These are phyloP conservation scores for Picea abies DNA, from an alignment of 83 land plant genomes.

Conservation along the genomic window DNA sequence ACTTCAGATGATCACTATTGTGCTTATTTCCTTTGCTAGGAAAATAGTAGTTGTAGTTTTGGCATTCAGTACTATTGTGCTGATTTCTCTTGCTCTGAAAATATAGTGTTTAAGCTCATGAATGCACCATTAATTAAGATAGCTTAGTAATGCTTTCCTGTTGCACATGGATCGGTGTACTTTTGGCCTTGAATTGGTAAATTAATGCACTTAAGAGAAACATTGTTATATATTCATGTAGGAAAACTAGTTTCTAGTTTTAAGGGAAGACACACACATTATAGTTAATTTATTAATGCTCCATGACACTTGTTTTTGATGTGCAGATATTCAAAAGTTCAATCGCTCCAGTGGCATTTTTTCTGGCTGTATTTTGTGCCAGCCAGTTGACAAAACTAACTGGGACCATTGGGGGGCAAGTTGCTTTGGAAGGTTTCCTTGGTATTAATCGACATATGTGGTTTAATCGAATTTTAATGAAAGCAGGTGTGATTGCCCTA, in stretches of 20 bases:
- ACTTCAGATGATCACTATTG: too few relatives aligned
- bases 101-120: too few relatives aligned
- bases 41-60: too few relatives aligned
- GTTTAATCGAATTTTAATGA: constrained; percentile 57
- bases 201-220: neutral
- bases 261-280: neutral
- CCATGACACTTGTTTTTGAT: neutral
- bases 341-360: constrained; percentile 50
- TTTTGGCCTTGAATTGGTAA: neutral
- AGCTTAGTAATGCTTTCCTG: neutral
- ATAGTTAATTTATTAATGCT: neutral
- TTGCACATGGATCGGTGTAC: neutral
- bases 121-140: neutral
- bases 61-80: too few relatives aligned
- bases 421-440: constrained; percentile 55
- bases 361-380: constrained; percentile 68
- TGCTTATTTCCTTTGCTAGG: too few relatives aligned
- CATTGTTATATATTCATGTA: neutral
- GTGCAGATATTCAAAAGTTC: constrained; percentile 71
- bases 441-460: constrained; percentile 50
- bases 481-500: constrained; percentile 50
- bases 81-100: too few relatives aligned
- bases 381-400: constrained; percentile 68
- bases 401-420: constrained; percentile 55
- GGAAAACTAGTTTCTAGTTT: neutral